phyloP scores from a whole-genome alignment of 371 early-diverging fungal species.

The Blakeslea trispora region DNA sequence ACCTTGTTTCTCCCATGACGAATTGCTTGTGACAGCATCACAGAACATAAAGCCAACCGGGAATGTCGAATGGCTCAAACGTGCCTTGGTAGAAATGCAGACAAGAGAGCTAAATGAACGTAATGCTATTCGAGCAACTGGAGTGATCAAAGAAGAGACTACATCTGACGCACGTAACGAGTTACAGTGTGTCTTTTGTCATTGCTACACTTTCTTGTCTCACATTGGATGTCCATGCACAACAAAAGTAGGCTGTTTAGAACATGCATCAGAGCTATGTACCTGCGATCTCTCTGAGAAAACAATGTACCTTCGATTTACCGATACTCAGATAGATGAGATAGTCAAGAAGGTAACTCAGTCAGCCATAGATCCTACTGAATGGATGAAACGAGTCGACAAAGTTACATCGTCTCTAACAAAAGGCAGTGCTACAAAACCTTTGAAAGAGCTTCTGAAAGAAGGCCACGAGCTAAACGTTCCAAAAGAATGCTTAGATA shows the following conservation, averaged over 20 bases:
- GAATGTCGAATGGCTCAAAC: slow-evolving; percentile 56
- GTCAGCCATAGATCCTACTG: slow-evolving; percentile 28
- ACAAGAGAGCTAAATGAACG: slow-evolving; percentile 63
- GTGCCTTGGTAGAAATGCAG: slow-evolving; percentile 58
- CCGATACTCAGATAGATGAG: slow-evolving; percentile 54
- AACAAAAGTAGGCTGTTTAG: slow-evolving; percentile 61
- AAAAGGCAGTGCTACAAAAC: slow-evolving; percentile 51
- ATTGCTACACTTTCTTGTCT: slow-evolving; percentile 73
- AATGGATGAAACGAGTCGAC: slow-evolving; percentile 47
- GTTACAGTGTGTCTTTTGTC: slow-evolving; percentile 72
- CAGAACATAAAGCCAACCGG: slow-evolving; percentile 41
- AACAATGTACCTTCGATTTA: slow-evolving; percentile 51
- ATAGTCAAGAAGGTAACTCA: slow-evolving; percentile 30
- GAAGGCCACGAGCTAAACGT: slow-evolving; percentile 51
- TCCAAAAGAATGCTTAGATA: slow-evolving; percentile 36
- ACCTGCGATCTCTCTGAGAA: slow-evolving; percentile 47
- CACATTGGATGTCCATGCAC: slow-evolving; percentile 67
- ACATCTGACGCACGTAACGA: slow-evolving; percentile 49
- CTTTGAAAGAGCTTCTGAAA: slow-evolving; percentile 46
- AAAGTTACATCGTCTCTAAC: slow-evolving; percentile 39
- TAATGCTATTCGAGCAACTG: slow-evolving; percentile 37
- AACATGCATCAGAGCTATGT: slow-evolving; percentile 65
- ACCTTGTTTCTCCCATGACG: slow-evolving; percentile 95
- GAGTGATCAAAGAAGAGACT: slow-evolving; percentile 34
- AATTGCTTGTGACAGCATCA: slow-evolving; percentile 72